A percentile compares a stretch with the other conserved stretches of the same genome.
phyloP scores from a whole-genome alignment of 2,329 filamentous ascomycete genomes.

The Talaromyces sp. region DNA sequence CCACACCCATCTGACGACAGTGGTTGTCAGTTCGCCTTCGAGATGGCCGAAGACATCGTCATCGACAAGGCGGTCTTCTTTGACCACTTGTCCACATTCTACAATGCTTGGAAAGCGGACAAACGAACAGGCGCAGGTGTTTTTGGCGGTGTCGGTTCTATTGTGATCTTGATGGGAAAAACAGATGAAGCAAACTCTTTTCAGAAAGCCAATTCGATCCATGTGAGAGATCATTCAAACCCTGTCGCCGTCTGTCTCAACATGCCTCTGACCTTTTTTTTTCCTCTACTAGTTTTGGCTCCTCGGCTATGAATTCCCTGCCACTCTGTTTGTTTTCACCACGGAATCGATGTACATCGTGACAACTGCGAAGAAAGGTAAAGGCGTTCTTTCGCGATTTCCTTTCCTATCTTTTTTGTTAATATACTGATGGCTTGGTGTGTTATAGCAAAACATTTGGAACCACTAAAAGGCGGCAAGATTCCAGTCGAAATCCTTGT shows the following conservation, averaged over 20 bases:
- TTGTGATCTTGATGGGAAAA: conserved; percentile 91
- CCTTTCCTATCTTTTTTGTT: neutral
- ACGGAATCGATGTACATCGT: conserved; percentile 83
- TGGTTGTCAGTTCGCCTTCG: conserved; percentile 8
- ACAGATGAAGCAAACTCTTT: conserved; percentile 82
- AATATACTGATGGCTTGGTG: neutral
- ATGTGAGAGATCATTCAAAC: conserved; percentile 54
- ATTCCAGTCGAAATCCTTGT: conserved; percentile 89
- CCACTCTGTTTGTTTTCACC: conserved; percentile 89
- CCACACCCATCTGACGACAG: neutral
- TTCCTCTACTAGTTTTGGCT: conserved; percentile 74
- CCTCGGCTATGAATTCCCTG: conserved; percentile 96
- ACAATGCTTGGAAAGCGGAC: conserved; percentile 93
- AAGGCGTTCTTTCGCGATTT: conserved; percentile 7
- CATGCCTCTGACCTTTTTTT: conserved; percentile 9
- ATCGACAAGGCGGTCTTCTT: conserved; percentile 94
- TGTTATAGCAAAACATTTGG: conserved; percentile 76
- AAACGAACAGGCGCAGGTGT: conserved; percentile 80
- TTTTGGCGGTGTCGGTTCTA: conserved; percentile 81
- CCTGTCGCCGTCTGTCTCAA: neutral
- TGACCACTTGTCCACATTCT: conserved; percentile 81
- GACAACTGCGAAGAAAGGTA: conserved; percentile 96
- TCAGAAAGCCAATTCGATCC: conserved; percentile 93
- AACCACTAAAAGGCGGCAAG: conserved; percentile 86
- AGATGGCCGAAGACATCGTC: conserved; percentile 76